A percentile compares a stretch with the other conserved stretches of the same genome.
phyloP scores from a whole-genome alignment of 768 basidiomycete species.

The Suillus clintonianus region DNA sequence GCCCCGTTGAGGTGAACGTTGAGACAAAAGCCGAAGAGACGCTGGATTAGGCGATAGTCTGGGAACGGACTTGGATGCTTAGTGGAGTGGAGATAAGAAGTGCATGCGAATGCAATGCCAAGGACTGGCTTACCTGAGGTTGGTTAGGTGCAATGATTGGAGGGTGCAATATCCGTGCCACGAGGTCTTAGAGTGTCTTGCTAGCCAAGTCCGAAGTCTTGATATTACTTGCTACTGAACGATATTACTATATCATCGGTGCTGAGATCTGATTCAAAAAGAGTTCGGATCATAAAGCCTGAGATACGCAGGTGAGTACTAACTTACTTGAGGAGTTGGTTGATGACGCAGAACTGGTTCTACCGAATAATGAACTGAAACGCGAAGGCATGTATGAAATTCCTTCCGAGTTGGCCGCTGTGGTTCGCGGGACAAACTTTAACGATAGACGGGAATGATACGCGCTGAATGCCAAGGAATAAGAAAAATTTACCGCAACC shows the following conservation, averaged over 20 bases:
- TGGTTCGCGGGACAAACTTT: slow-evolving; percentile 13
- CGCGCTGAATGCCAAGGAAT: slow-evolving; percentile 4
- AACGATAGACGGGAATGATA: slow-evolving; percentile 26
- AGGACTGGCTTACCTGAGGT: slow-evolving; percentile 39
- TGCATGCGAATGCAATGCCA: not conserved
- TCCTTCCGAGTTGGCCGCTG: not conserved
- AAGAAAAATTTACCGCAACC: not conserved
- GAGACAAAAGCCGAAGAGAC: not conserved
- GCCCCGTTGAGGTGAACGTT: too few species aligned
- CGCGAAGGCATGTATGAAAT: slow-evolving; percentile 26
- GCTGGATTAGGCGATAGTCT: not conserved
- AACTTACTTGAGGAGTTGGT: not conserved
- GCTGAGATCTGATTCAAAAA: not conserved
- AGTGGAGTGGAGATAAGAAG: not conserved
- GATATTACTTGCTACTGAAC: slow-evolving; percentile 11
- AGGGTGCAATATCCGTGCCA: slow-evolving; percentile 66
- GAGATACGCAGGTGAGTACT: too few species aligned
- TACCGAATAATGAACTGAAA: slow-evolving; percentile 48
- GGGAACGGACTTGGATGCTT: not conserved
- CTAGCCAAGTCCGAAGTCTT: not conserved
- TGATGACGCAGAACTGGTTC: slow-evolving; percentile 12
- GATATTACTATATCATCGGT: not conserved
- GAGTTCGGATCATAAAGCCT: not conserved
- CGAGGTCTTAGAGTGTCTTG: slow-evolving; percentile 48
- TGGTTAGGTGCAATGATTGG: slow-evolving; percentile 53